phyloP scores from a whole-genome alignment of 192 early-diverging fungal species.

The Borealophlyctis nickersoniae region DNA sequence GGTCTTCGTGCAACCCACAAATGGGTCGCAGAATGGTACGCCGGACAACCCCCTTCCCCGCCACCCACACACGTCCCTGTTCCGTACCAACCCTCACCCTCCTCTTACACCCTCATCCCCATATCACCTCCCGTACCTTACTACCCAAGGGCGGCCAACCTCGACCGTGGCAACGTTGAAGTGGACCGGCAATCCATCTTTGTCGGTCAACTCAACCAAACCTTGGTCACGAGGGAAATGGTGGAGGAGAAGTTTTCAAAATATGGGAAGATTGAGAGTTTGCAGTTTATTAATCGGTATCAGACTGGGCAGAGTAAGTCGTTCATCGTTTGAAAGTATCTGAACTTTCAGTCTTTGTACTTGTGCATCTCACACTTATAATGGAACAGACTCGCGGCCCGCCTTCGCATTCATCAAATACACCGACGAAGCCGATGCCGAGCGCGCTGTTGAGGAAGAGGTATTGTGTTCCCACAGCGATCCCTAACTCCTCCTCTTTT shows the following conservation, averaged over 20 bases:
- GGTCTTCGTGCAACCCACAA: conserved; percentile 36
- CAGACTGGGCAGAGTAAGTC: conserved; percentile 14
- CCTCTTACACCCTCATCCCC: background rate
- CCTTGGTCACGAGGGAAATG: conserved; percentile 35
- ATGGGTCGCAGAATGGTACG: conserved; percentile 66
- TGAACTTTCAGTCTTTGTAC: no score
- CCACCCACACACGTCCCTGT: background rate
- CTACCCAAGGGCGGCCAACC: conserved; percentile 35
- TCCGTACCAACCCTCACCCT: background rate
- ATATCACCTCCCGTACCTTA: conserved; percentile 3
- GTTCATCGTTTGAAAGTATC: no score
- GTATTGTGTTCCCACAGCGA: conserved; percentile 19
- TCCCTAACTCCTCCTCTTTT: background rate
- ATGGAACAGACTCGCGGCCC: conserved; percentile 22
- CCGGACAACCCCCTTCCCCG: background rate
- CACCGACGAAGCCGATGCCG: conserved; percentile 42
- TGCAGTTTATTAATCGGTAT: conserved; percentile 51
- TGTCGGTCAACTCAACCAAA: conserved; percentile 62
- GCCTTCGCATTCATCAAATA: conserved; percentile 70
- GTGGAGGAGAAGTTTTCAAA: conserved; percentile 49
- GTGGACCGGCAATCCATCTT: conserved; percentile 59
- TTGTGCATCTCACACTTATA: conserved; percentile 4
- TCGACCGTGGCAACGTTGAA: conserved; percentile 41
- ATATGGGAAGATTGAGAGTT: conserved; percentile 53
- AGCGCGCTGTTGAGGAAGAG: conserved; percentile 51